Evolutionary conservation across 2,329 filamentous ascomycete genomes (phyloP), one percentile per base, ranked within the genome.

Genomic region (Beauveria sp.): DNA sequence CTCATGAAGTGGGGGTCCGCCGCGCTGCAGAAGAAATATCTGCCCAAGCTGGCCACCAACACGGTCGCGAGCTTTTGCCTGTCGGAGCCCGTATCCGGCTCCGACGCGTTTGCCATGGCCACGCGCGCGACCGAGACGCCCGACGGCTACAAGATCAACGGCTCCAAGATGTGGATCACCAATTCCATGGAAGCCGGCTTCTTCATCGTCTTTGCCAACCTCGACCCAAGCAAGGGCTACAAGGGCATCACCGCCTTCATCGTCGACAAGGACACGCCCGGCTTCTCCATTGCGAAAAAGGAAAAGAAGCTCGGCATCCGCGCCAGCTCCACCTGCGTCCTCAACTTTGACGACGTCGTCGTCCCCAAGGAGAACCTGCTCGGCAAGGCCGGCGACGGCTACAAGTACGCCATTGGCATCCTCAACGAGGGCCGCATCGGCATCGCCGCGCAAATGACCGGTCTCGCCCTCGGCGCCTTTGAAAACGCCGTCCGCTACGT

Each of bases 91-190:
- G 89, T 89, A 1, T 96, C 91, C 24, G 95, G 95, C 24, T 96
- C 92, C 1, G 95, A 99, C 72, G 95, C 95, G 46, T 99, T 99
- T 72, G 96, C 96, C 1, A 82, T 99, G 66, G 89, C 91, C 67
- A 98, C 95, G 62, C 93, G 91, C 74, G 95, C 95, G 49, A 87
- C 85, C 62, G 90, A 93, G 80, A 95, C 91, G 0, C 81, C 86
- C 24, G 83, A 86, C 66, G 92, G 93, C 40, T 99, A 93, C 80
- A 87, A 83, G 76, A 89, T 99, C 75, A 89, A 86, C 64, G 95
- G 95, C 55, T 87, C 86, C 75, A 99, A 99, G 85, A 99, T 99
- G 95, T 99, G 95, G 95, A 99, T 99, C 77, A 99, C 95, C 65
- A 99, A 99, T 82, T 89, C 90, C 56, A 87, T 93, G 79, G 95